phyloP scores from a whole-genome alignment of 1,284 basidiomycete genomes.

The Takashimella koratensis region DNA sequence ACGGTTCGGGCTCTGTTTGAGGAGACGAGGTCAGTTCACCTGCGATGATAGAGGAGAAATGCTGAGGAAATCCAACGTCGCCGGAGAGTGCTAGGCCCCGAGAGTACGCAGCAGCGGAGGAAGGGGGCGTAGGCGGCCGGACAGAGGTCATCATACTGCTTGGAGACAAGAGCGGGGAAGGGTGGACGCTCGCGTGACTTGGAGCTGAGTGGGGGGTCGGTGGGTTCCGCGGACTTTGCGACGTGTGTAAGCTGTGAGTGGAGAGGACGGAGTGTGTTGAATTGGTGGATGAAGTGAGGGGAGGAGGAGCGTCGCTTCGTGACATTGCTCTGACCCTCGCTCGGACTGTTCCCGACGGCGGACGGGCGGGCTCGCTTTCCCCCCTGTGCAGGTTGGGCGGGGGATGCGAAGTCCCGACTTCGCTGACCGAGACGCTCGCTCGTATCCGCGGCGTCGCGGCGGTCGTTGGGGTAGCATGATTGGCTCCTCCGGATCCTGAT shows the following conservation, averaged over 20 bases:
- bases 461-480: neutral
- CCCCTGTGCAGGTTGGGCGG: neutral
- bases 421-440: neutral
- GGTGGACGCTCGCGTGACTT: neutral
- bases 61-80: neutral
- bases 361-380: neutral
- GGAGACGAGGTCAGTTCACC: neutral
- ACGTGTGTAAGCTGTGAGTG: neutral
- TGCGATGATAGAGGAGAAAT: neutral
- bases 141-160: neutral
- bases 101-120: neutral
- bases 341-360: neutral
- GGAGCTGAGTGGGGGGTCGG: neutral
- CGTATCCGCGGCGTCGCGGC: neutral
- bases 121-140: neutral
- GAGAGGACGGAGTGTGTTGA: neutral
- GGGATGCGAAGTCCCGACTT: neutral
- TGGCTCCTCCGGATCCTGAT: neutral
- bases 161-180: neutral
- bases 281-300: neutral
- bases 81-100: neutral
- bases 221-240: neutral
- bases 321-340: neutral
- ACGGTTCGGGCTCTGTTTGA: slow-evolving; percentile 1
- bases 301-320: neutral